Conservation (phyloP, 2,329 filamentous ascomycete species). For the Alternaria ventricosa region DNA sequence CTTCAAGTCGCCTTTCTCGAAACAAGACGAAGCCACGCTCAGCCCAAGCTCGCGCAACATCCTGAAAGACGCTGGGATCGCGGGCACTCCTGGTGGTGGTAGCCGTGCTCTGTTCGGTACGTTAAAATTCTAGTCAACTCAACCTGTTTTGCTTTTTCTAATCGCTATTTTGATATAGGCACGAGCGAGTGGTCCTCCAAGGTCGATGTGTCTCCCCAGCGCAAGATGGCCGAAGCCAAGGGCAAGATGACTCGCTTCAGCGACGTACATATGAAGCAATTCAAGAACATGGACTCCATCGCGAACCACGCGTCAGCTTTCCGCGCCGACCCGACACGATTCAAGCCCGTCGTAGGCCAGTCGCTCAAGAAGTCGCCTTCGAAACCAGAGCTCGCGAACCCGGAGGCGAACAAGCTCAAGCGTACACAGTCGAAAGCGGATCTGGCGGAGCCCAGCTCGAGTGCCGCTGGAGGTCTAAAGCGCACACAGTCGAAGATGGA, state of each 20-base stretch:
- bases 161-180: constrained; percentile 6
- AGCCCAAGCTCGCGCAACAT: constrained; percentile 67
- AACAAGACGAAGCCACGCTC: constrained; percentile 61
- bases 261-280: constrained; percentile 83
- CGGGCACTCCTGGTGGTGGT: constrained; percentile 54
- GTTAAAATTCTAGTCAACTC: neutral
- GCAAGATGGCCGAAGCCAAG: constrained; percentile 81
- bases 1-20: constrained; percentile 65
- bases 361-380: constrained; percentile 44
- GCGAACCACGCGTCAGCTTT: constrained; percentile 82
- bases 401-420: constrained; percentile 56
- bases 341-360: constrained; percentile 53
- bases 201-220: constrained; percentile 55
- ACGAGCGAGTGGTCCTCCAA: constrained; percentile 43
- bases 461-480: constrained; percentile 55
- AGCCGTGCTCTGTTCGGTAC: constrained; percentile 47
- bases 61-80: constrained; percentile 72
- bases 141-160: neutral
- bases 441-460: constrained; percentile 64
- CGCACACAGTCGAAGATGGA: constrained; percentile 64
- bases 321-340: constrained; percentile 63
- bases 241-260: constrained; percentile 81
- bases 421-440: constrained; percentile 66
- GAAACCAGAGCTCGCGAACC: constrained; percentile 57
- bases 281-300: constrained; percentile 98